Conservation (phyloP, 306 rosid species). For the Urtica urens region DNA sequence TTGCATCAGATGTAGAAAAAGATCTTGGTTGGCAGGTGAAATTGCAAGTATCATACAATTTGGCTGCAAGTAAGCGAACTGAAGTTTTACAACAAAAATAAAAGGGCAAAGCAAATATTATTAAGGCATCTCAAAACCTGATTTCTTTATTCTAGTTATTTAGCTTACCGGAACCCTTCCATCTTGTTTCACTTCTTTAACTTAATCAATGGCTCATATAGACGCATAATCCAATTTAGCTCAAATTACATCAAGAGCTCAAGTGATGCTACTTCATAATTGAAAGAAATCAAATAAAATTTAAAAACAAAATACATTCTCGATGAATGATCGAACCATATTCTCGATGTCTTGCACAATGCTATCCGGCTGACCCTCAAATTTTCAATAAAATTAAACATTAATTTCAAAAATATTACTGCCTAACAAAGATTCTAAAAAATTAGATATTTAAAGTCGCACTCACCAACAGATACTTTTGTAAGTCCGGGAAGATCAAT, state of each 20-base stretch:
- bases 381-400: constrained; percentile 6
- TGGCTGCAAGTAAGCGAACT: constrained; percentile 19
- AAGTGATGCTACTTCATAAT: background rate
- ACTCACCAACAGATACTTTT: constrained; percentile 37
- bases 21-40: too few species aligned
- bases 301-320: constrained; percentile 21
- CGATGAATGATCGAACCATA: constrained; percentile 34
- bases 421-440: background rate
- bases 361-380: constrained; percentile 33
- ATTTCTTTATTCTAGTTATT: too few species aligned
- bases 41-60: constrained; percentile 34
- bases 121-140: too few species aligned
- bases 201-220: background rate
- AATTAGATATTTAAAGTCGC: background rate
- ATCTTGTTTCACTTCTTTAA: background rate
- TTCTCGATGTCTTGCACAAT: constrained; percentile 30
- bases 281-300: too few species aligned
- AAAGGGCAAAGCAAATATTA: background rate
- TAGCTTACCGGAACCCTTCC: too few species aligned
- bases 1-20: constrained; percentile 34
- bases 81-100: background rate
- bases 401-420: too few species aligned
- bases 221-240: background rate
- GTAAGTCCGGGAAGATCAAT: constrained; percentile 44
- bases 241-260: background rate